A percentile compares a stretch with the other conserved stretches of the same genome.
Conservation (phyloP, 257 asterid species). For the Agastache rugosa region DNA sequence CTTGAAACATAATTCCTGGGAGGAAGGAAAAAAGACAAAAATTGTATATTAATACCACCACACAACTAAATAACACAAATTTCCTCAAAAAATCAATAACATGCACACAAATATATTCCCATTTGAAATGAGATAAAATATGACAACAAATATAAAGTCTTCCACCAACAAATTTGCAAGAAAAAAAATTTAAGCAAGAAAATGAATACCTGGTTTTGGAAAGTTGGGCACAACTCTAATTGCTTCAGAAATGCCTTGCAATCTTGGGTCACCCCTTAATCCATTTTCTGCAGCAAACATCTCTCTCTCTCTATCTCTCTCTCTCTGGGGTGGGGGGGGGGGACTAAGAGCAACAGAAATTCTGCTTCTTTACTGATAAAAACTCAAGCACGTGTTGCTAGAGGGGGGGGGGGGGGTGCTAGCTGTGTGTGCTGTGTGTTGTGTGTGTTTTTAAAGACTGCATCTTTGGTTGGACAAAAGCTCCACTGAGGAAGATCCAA, state of each 20-base stretch:
- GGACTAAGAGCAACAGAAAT: not conserved
- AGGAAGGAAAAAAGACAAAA: not conserved
- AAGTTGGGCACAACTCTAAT: slow-evolving; percentile 87
- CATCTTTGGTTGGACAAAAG: slow-evolving; percentile 47
- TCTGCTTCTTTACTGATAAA: not conserved
- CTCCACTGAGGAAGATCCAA: slow-evolving; percentile 51
- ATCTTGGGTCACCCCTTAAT: slow-evolving; percentile 84
- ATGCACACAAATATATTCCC: not conserved
- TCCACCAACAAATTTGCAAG: not conserved
- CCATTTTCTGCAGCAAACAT: slow-evolving; percentile 98
- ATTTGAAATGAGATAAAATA: not conserved
- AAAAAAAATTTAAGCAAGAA: not conserved
- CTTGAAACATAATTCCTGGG: slow-evolving; percentile 91
- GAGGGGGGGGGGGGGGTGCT: no score
- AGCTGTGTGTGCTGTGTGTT: no score
- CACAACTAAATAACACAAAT: slow-evolving; percentile 25
- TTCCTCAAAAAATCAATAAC: slow-evolving; percentile 13
- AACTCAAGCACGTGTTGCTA: not conserved
- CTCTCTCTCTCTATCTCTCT: slow-evolving; percentile 22
- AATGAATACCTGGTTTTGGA: slow-evolving; percentile 73
- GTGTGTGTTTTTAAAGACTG: slow-evolving; percentile 18
- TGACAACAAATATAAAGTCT: not conserved
- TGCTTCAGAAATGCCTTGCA: slow-evolving; percentile 80
- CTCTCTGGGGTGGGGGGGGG: no score
- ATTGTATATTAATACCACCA: not conserved